phyloP scores from a whole-genome alignment of 1,284 basidiomycete species.

The Malassezia globosa region DNA sequence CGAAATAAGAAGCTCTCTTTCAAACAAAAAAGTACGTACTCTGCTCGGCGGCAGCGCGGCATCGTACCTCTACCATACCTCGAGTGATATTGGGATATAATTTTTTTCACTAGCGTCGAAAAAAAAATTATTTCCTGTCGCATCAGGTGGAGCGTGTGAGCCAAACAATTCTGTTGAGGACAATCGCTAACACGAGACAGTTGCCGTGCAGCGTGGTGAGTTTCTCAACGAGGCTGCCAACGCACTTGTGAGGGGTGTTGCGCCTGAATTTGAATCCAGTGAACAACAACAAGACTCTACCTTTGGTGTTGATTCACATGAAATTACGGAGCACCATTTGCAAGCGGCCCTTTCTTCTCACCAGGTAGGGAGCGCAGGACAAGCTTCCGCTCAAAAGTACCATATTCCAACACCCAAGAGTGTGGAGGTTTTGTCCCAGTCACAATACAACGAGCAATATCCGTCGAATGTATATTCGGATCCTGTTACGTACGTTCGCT shows the following conservation, averaged over 20 bases:
- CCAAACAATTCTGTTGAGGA: too few relatives aligned
- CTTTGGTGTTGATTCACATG: slow-evolving; percentile 38
- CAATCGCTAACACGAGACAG: slow-evolving; percentile 16
- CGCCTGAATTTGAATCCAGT: slow-evolving; percentile 35
- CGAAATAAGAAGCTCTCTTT: slow-evolving; percentile 38
- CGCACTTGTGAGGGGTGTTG: slow-evolving; percentile 31
- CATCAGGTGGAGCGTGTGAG: too few relatives aligned
- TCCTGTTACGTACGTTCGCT: slow-evolving; percentile 62
- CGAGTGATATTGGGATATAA: slow-evolving; percentile 10
- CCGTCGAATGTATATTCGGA: slow-evolving; percentile 40
- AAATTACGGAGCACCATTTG: slow-evolving; percentile 43
- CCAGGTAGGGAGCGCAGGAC: slow-evolving; percentile 33
- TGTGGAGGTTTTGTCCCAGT: slow-evolving; percentile 27
- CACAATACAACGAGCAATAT: slow-evolving; percentile 33
- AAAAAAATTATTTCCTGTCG: slow-evolving; percentile 4
- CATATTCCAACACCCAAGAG: slow-evolving; percentile 46
- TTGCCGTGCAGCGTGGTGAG: slow-evolving; percentile 34
- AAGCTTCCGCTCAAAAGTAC: slow-evolving; percentile 27
- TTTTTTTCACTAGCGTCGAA: slow-evolving; percentile 1
- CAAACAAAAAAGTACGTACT: slow-evolving; percentile 32
- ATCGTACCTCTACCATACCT: not conserved
- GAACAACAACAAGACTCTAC: slow-evolving; percentile 36
- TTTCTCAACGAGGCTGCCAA: slow-evolving; percentile 32
- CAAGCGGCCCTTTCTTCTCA: slow-evolving; percentile 45
- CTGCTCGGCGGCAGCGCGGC: not conserved